Conservation (phyloP, 352 stramenopile species). For the Globisporangium cylindrosporum region DNA sequence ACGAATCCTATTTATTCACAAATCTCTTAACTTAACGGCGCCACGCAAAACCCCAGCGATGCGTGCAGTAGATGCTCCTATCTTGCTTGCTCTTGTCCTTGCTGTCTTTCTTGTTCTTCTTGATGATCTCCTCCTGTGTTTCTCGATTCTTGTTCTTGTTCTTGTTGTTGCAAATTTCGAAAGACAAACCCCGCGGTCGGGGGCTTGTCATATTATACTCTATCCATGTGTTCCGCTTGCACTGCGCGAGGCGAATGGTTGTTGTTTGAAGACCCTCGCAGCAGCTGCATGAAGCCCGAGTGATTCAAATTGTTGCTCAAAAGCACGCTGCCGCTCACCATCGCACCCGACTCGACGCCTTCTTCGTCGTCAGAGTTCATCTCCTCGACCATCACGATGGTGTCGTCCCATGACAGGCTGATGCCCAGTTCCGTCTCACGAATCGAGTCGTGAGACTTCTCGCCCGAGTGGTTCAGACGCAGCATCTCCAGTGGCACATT, state of each 20-base stretch:
- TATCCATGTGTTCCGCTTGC: slow-evolving; percentile 61
- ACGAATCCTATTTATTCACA: slow-evolving; percentile 20
- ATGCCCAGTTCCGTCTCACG: slow-evolving; percentile 79
- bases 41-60: slow-evolving; percentile 4
- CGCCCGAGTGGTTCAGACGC: slow-evolving; percentile 53
- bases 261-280: slow-evolving; percentile 37
- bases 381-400: slow-evolving; percentile 72
- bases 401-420: slow-evolving; percentile 68
- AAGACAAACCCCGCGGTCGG: neutral
- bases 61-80: neutral
- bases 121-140: neutral
- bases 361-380: slow-evolving; percentile 35
- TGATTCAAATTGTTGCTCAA: slow-evolving; percentile 58
- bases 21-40: slow-evolving; percentile 18
- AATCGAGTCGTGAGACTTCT: slow-evolving; percentile 76
- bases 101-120: neutral
- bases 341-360: slow-evolving; percentile 23
- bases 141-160: slow-evolving; percentile 1
- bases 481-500: slow-evolving; percentile 57
- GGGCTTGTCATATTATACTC: slow-evolving; percentile 41
- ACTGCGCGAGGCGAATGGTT: slow-evolving; percentile 29
- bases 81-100: neutral
- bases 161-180: slow-evolving; percentile 5
- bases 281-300: slow-evolving; percentile 53
- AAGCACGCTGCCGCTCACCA: slow-evolving; percentile 48